Evolutionary conservation across 441 rosid species (phyloP).

Genomic region (Populus tomentosa): DNA sequence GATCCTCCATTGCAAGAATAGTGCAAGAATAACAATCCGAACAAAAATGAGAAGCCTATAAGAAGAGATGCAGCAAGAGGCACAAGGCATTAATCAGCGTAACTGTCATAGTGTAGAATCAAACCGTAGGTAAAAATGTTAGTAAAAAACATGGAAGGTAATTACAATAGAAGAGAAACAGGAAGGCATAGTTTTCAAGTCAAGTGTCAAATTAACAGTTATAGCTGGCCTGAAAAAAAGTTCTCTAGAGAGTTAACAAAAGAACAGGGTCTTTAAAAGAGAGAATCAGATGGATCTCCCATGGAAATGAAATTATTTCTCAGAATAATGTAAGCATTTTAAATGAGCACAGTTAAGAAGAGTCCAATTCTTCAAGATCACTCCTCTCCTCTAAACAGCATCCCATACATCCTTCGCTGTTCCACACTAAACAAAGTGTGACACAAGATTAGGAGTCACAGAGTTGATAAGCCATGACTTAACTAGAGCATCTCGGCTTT

Average conservation of each 20-base stretch:
- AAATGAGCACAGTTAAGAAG: not conserved
- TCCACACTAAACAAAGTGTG: not conserved
- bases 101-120: not conserved
- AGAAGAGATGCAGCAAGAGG: conserved; percentile 3
- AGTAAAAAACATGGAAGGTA: not conserved
- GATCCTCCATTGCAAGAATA: conserved; percentile 77
- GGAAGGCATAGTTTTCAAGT: too few species aligned
- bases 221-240: too few species aligned
- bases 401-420: not conserved
- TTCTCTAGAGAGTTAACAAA: too few species aligned
- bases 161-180: too few species aligned
- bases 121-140: not conserved
- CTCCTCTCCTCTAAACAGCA: not conserved
- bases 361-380: not conserved
- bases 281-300: too few species aligned
- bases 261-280: too few species aligned
- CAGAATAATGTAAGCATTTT: too few species aligned
- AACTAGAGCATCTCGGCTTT: not conserved
- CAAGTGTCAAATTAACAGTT: too few species aligned
- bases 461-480: not conserved
- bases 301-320: too few species aligned
- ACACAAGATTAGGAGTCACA: not conserved
- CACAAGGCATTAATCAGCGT: not conserved
- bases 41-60: conserved; percentile 73
- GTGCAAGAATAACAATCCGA: conserved; percentile 61